Evolutionary conservation across 805 yeast genomes (phyloP).

Genomic region (Candida chilensis): DNA sequence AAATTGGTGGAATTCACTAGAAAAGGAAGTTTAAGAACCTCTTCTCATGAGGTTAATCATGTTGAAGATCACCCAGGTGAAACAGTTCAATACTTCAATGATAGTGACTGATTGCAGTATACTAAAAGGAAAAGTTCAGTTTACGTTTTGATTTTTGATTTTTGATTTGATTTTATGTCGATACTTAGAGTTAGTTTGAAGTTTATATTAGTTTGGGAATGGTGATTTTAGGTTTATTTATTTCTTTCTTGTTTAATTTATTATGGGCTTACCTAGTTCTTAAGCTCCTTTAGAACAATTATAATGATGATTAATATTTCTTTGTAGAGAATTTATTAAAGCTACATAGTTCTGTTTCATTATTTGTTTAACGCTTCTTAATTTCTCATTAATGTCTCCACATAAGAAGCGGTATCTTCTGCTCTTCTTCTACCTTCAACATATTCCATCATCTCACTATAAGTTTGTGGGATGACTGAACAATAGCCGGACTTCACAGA

Average conservation of each 20-base stretch:
- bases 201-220: too few species aligned
- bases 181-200: too few species aligned
- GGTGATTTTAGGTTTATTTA: too few species aligned
- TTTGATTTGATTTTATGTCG: too few species aligned
- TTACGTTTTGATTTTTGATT: too few species aligned
- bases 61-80: conserved; percentile 17
- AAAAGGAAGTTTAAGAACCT: conserved; percentile 29
- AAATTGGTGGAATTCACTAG: conserved; percentile 39
- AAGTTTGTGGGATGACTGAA: conserved; percentile 79
- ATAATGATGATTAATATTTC: too few species aligned
- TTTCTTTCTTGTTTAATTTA: too few species aligned
- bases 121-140: too few species aligned
- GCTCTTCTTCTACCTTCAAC: conserved; percentile 90
- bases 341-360: background rate
- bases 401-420: conserved; percentile 66
- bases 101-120: conserved; percentile 12
- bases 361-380: background rate
- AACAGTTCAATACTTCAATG: conserved; percentile 21
- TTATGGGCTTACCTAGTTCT: too few species aligned
- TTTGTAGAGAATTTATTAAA: too few species aligned
- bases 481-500: conserved; percentile 48
- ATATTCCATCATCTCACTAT: conserved; percentile 87
- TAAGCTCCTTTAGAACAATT: too few species aligned
- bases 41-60: conserved; percentile 21
- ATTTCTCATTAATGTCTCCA: too few species aligned